Percentiles rank a stretch among this genome's conserved stretches.
Evolutionary conservation across 148 eudicot genomes (phyloP).

Genomic region (Dysphania ambrosioides): DNA sequence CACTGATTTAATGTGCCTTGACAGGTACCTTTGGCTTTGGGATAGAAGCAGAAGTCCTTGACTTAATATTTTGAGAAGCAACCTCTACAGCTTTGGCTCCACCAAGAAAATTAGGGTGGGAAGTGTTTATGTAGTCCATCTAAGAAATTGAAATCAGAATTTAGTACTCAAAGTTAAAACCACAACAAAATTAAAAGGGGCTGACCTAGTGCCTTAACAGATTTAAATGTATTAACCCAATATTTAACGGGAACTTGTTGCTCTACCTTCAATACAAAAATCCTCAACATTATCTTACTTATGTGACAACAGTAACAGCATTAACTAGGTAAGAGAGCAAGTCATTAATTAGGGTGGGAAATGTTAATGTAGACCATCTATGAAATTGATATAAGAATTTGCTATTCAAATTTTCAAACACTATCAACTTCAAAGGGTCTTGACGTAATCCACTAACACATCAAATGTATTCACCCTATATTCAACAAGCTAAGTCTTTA

Average conservation of each 20-base stretch:
- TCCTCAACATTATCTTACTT: neutral
- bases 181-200: neutral
- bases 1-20: neutral
- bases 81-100: conserved; percentile 87
- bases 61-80: conserved; percentile 57
- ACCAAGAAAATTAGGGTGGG: conserved; percentile 84
- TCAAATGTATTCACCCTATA: too few species aligned
- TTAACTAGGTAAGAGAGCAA: neutral
- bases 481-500: too few species aligned
- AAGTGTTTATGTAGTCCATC: conserved; percentile 97
- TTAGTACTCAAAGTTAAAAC: conserved; percentile 16
- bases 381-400: too few species aligned
- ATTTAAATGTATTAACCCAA: neutral
- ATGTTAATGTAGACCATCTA: too few species aligned
- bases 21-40: conserved; percentile 56
- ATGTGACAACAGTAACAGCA: conserved; percentile 1
- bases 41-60: conserved; percentile 44
- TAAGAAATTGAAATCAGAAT: conserved; percentile 25
- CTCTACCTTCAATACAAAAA: neutral
- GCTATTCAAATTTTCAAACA: too few species aligned
- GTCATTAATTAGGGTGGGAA: too few species aligned
- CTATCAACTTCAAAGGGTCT: too few species aligned
- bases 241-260: neutral
- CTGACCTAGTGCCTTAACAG: neutral
- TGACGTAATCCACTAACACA: too few species aligned